Evolutionary conservation across 179 eudicot species (phyloP).

Genomic region (Actinidia arguta): DNA sequence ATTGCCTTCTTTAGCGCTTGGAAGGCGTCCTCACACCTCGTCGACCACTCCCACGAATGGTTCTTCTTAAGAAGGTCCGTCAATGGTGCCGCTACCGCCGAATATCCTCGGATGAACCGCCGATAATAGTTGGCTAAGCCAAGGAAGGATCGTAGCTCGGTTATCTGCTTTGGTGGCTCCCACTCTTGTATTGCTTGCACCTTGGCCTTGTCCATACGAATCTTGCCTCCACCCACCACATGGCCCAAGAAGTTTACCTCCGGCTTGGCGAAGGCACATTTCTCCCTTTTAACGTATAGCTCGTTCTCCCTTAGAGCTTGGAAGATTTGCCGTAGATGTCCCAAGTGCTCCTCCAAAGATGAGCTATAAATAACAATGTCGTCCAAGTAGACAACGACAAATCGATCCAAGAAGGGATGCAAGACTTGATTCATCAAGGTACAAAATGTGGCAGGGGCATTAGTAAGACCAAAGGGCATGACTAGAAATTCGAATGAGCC

Average conservation of each 20-base stretch:
- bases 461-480: background rate
- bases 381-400: background rate
- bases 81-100: background rate
- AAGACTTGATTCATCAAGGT: background rate
- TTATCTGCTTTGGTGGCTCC: background rate
- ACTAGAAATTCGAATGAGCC: background rate
- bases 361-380: background rate
- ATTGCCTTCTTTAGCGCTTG: background rate
- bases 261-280: background rate
- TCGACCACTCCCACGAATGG: background rate
- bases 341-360: background rate
- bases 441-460: background rate
- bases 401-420: background rate
- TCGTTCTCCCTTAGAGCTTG: background rate
- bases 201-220: background rate
- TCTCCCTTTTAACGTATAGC: constrained; percentile 1
- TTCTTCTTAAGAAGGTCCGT: background rate
- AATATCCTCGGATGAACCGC: background rate
- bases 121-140: background rate
- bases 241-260: background rate
- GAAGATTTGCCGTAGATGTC: background rate
- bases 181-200: background rate
- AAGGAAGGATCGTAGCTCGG: too few species aligned
- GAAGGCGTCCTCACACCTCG: background rate
- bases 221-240: background rate